Percentiles rank a stretch among this genome's conserved stretches.
phyloP scores from a whole-genome alignment of 2,329 filamentous ascomycete genomes.

The Pseudonectria buxi region DNA sequence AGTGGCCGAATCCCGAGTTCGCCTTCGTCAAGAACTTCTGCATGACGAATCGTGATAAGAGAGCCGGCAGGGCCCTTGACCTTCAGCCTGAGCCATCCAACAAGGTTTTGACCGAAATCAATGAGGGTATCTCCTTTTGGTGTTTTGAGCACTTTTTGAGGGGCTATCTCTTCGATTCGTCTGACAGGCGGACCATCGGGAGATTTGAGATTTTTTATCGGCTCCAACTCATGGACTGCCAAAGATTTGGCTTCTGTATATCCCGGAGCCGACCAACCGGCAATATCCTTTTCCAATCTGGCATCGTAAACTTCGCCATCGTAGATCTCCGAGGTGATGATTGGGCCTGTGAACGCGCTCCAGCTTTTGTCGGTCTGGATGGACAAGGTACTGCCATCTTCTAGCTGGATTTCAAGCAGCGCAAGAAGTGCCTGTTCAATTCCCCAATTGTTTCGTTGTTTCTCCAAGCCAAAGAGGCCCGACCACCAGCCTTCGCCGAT shows the following conservation, averaged over 20 bases:
- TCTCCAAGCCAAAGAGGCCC: constrained; percentile 19
- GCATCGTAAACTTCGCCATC: constrained; percentile 6
- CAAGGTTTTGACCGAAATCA: constrained; percentile 54
- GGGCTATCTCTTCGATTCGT: constrained; percentile 3
- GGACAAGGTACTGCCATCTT: constrained; percentile 23
- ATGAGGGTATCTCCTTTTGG: constrained; percentile 40
- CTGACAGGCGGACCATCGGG: constrained; percentile 3
- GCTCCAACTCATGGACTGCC: too few relatives aligned
- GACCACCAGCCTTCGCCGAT: constrained; percentile 43
- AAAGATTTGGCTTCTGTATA: too few relatives aligned
- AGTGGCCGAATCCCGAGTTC: constrained; percentile 30
- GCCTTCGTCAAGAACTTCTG: constrained; percentile 47
- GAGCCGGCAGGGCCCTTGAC: constrained; percentile 31
- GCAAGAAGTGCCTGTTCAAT: constrained; percentile 28
- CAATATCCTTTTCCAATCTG: not conserved
- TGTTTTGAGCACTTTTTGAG: constrained; percentile 20
- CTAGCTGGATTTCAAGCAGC: constrained; percentile 17
- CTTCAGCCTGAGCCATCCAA: constrained; percentile 40
- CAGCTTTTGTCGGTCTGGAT: constrained; percentile 30
- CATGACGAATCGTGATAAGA: constrained; percentile 41
- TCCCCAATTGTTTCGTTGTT: constrained; percentile 19
- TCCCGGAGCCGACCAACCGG: too few relatives aligned
- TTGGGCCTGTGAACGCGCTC: constrained; percentile 10
- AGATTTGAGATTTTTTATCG: not conserved
- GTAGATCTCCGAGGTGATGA: constrained; percentile 3